A percentile compares a stretch with the other conserved stretches of the same genome.
Evolutionary conservation across 2,329 filamentous ascomycete genomes (phyloP).

Genomic region (Thermomyces lanuginosus): DNA sequence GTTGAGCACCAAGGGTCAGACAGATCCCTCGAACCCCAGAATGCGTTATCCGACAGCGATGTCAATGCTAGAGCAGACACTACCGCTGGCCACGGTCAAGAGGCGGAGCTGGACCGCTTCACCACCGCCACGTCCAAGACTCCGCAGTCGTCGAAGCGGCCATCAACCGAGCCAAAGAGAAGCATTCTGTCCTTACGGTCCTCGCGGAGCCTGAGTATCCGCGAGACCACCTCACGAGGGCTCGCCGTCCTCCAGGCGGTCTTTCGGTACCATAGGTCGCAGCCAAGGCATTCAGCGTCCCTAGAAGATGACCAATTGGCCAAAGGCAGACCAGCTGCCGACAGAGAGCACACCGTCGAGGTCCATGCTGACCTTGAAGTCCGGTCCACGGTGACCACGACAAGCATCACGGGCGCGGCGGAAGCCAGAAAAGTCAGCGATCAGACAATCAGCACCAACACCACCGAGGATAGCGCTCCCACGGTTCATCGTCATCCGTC

Average conservation of each 20-base stretch:
- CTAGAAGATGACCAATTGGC: not conserved
- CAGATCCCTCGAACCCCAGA: too few species aligned
- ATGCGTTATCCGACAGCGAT: too few species aligned
- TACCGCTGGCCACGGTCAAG: too few species aligned
- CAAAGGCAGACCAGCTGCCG: not conserved
- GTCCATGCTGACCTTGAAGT: not conserved
- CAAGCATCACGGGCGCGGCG: slow-evolving; percentile 2
- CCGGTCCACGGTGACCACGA: not conserved
- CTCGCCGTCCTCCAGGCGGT: slow-evolving; percentile 9
- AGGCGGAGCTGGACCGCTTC: slow-evolving; percentile 1
- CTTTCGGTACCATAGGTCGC: slow-evolving; percentile 8
- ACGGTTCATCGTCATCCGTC: slow-evolving; percentile 21
- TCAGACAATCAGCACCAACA: slow-evolving; percentile 15
- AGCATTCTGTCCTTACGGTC: not conserved
- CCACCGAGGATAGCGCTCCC: slow-evolving; percentile 16
- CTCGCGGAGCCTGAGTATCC: slow-evolving; percentile 3
- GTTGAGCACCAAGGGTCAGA: too few species aligned
- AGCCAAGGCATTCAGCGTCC: slow-evolving; percentile 2
- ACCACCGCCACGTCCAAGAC: slow-evolving; percentile 1
- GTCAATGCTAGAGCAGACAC: too few species aligned
- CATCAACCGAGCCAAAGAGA: not conserved
- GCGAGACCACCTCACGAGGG: slow-evolving; percentile 5
- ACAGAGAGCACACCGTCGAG: not conserved
- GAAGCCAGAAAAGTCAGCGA: slow-evolving; percentile 18
- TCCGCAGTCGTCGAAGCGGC: not conserved